phyloP scores from a whole-genome alignment of 768 basidiomycete genomes.

The Antrodiella citrinella region DNA sequence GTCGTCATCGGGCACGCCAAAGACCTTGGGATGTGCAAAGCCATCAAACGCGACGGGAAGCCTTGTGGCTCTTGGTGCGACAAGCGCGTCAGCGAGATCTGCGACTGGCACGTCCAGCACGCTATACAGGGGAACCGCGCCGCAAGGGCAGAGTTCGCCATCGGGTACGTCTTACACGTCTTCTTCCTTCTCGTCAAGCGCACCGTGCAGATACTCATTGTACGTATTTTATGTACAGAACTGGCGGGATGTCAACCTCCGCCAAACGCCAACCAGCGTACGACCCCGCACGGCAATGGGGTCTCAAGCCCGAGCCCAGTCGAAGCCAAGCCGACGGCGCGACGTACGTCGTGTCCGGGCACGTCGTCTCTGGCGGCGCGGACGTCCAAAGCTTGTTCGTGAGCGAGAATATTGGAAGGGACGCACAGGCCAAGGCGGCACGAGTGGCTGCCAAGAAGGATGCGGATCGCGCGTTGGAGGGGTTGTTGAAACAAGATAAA shows the following conservation, averaged over 20 bases:
- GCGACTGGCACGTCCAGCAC: constrained; percentile 85
- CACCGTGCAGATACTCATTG: not conserved
- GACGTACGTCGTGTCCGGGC: constrained; percentile 80
- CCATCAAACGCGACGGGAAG: constrained; percentile 70
- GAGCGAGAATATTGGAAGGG: constrained; percentile 69
- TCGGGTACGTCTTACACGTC: constrained; percentile 48
- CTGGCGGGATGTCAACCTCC: constrained; percentile 58
- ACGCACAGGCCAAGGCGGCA: constrained; percentile 69
- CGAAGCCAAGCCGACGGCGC: constrained; percentile 27
- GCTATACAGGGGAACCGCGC: constrained; percentile 72
- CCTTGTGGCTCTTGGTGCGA: constrained; percentile 87
- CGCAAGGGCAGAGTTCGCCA: constrained; percentile 77
- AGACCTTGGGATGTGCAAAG: constrained; percentile 83
- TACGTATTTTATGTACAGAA: constrained; percentile 36
- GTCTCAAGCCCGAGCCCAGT: constrained; percentile 50
- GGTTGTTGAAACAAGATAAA: constrained; percentile 54
- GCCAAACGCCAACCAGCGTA: constrained; percentile 45
- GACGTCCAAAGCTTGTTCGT: constrained; percentile 37
- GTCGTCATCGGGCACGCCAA: constrained; percentile 78
- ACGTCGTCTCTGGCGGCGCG: constrained; percentile 48
- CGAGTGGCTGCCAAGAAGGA: constrained; percentile 50
- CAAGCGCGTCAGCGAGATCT: constrained; percentile 76
- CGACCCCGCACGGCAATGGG: constrained; percentile 71
- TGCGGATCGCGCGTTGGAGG: constrained; percentile 53
- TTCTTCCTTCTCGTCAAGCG: not conserved